A percentile compares a stretch with the other conserved stretches of the same genome.
Conservation (phyloP, 148 eudicot species). For the Rhododendron vialii region DNA sequence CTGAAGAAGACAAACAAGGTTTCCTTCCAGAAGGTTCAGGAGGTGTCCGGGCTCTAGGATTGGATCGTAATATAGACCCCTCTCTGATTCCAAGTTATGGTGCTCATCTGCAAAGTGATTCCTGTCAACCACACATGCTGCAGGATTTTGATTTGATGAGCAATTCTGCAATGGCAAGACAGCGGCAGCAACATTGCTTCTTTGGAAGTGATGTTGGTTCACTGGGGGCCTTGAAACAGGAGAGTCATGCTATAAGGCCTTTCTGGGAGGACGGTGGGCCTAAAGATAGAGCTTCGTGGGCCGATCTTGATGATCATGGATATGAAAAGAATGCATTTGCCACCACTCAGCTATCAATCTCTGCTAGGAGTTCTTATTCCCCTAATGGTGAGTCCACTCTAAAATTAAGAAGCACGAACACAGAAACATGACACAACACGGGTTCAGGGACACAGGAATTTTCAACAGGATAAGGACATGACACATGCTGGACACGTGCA, state of each 20-base stretch:
- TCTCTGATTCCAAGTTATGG: constrained; percentile 23
- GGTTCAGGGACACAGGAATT: background rate
- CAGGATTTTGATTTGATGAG: constrained; percentile 26
- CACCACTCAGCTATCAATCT: constrained; percentile 44
- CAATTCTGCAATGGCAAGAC: constrained; percentile 24
- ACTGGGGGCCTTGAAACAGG: constrained; percentile 26
- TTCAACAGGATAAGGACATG: background rate
- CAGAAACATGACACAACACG: background rate
- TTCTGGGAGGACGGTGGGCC: constrained; percentile 47
- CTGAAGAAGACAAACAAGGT: constrained; percentile 27
- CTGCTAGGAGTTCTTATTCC: constrained; percentile 26
- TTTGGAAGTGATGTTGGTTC: constrained; percentile 33
- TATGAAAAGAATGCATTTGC: constrained; percentile 35
- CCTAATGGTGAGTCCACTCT: constrained; percentile 16
- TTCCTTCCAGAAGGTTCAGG: constrained; percentile 36
- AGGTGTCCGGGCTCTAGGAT: constrained; percentile 15
- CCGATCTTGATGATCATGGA: constrained; percentile 27
- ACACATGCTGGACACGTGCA: background rate
- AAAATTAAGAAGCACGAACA: background rate
- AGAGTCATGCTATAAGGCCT: constrained; percentile 36
- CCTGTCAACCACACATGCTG: constrained; percentile 18
- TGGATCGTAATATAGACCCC: constrained; percentile 21
- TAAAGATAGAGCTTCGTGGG: constrained; percentile 34
- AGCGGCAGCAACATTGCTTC: constrained; percentile 41
- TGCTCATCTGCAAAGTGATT: constrained; percentile 20